phyloP scores from a whole-genome alignment of 1,284 basidiomycete species.

The Rhodotorula sp. region DNA sequence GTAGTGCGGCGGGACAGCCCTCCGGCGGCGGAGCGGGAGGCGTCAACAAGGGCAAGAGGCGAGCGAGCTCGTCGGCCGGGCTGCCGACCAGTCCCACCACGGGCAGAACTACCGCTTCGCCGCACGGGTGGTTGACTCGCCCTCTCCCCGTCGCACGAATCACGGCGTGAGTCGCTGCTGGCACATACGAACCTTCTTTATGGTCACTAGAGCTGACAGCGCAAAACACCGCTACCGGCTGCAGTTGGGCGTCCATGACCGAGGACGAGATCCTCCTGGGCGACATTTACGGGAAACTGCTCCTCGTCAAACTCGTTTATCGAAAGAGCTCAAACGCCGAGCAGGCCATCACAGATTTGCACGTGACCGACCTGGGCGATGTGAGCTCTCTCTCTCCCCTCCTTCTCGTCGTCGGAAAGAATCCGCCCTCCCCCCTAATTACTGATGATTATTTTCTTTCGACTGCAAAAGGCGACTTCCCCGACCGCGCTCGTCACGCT shows the following conservation, averaged over 20 bases:
- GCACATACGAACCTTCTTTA: too few relatives aligned
- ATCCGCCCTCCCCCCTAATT: background rate
- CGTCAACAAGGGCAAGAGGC: conserved; percentile 22
- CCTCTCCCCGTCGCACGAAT: conserved; percentile 30
- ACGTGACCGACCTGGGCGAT: conserved; percentile 68
- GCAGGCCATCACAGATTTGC: conserved; percentile 48
- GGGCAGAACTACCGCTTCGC: background rate
- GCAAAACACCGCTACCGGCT: too few relatives aligned
- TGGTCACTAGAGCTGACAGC: too few relatives aligned
- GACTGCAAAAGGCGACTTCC: conserved; percentile 57
- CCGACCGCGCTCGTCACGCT: conserved; percentile 71
- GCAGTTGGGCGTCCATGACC: conserved; percentile 3
- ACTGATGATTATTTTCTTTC: background rate
- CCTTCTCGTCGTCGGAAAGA: background rate
- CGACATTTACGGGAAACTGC: conserved; percentile 73
- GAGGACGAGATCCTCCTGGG: conserved; percentile 60
- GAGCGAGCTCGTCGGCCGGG: background rate
- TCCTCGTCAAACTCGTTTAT: conserved; percentile 52
- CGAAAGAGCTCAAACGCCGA: background rate
- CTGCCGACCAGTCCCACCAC: background rate
- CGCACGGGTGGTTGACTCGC: background rate
- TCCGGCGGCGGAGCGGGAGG: too few relatives aligned
- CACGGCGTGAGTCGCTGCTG: conserved; percentile 27
- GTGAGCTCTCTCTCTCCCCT: conserved; percentile 45
- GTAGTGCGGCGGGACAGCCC: too few relatives aligned